Conservation (phyloP, 2,329 filamentous ascomycete genomes). For the Acrocalymma vagum region DNA sequence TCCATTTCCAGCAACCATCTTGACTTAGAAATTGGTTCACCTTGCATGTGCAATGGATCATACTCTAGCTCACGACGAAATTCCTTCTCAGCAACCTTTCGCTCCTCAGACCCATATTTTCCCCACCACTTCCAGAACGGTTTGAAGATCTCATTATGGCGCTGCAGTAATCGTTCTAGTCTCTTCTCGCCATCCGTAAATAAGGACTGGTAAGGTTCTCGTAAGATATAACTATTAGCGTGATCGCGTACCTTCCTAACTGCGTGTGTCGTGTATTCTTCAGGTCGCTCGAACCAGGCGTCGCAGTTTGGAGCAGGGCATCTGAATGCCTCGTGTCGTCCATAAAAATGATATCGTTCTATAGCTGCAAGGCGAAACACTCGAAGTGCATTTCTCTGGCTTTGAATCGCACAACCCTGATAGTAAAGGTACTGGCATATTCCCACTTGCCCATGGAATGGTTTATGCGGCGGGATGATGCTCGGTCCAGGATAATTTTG, state of each 20-base stretch:
- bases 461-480: constrained; percentile 8
- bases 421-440: background rate
- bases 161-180: constrained; percentile 6
- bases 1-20: constrained; percentile 1
- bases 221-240: too few relatives aligned
- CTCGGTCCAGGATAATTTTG: constrained; percentile 4
- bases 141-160: constrained; percentile 11
- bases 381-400: too few relatives aligned
- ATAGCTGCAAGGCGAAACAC: too few relatives aligned
- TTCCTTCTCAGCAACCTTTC: constrained; percentile 5
- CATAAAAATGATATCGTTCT: too few relatives aligned
- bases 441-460: constrained; percentile 7
- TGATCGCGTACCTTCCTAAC: too few relatives aligned
- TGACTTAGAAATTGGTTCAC: background rate
- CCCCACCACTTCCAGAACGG: constrained; percentile 8
- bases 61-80: constrained; percentile 6
- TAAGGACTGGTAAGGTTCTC: background rate
- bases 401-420: too few relatives aligned
- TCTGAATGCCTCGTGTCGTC: too few relatives aligned
- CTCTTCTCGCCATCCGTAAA: constrained; percentile 15
- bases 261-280: too few relatives aligned
- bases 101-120: constrained; percentile 3
- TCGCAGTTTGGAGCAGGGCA: too few relatives aligned
- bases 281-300: too few relatives aligned
- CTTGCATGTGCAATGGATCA: constrained; percentile 7